phyloP scores from a whole-genome alignment of 805 yeast genomes.

The Yarrowia divulgata region DNA sequence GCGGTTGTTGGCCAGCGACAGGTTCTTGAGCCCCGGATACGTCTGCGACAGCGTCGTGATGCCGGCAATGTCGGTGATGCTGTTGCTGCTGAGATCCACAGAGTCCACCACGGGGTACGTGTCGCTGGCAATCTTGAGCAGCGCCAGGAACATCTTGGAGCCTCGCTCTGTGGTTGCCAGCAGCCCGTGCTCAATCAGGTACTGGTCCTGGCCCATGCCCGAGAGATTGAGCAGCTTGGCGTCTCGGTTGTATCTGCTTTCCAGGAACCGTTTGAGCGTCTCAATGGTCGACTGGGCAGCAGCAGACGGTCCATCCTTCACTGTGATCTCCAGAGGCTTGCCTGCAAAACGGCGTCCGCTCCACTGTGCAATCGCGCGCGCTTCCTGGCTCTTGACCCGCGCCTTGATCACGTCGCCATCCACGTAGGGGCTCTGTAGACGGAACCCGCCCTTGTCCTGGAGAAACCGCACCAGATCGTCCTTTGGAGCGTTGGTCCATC shows the following conservation, averaged over 20 bases:
- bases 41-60: slow-evolving; percentile 72
- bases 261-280: slow-evolving; percentile 66
- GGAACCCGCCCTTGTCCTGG: slow-evolving; percentile 67
- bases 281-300: slow-evolving; percentile 59
- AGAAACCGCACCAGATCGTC: slow-evolving; percentile 74
- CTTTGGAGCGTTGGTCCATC: slow-evolving; percentile 82
- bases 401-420: slow-evolving; percentile 69
- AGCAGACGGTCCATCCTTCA: slow-evolving; percentile 43
- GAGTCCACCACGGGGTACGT: slow-evolving; percentile 64
- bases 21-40: slow-evolving; percentile 77
- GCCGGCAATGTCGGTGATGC: slow-evolving; percentile 64
- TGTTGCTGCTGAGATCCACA: slow-evolving; percentile 61
- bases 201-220: slow-evolving; percentile 68
- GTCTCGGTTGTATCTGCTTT: slow-evolving; percentile 69
- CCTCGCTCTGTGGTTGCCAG: slow-evolving; percentile 67
- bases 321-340: slow-evolving; percentile 62
- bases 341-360: slow-evolving; percentile 87
- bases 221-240: slow-evolving; percentile 73
- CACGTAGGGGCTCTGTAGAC: slow-evolving; percentile 60
- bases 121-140: slow-evolving; percentile 78
- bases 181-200: slow-evolving; percentile 65
- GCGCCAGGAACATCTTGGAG: slow-evolving; percentile 86
- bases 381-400: slow-evolving; percentile 64
- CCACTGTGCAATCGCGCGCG: slow-evolving; percentile 64
- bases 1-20: slow-evolving; percentile 80